These are phyloP conservation scores for Cladophialophora immunda DNA, from an alignment of 2,329 filamentous ascomycete species.

Conservation along the genomic window DNA sequence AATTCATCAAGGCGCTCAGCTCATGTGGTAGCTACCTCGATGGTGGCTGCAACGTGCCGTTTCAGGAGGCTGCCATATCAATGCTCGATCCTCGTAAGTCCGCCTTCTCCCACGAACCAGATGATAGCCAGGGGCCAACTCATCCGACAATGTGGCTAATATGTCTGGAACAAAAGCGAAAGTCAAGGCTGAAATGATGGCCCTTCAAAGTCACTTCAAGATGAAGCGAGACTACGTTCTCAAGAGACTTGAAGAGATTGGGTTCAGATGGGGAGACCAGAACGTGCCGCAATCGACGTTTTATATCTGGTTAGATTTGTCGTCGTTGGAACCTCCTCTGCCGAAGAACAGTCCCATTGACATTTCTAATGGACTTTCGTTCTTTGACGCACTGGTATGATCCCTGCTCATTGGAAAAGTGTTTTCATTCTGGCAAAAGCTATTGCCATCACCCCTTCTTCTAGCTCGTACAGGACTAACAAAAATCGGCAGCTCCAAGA, in stretches of 20 bases:
- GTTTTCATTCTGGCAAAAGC: background rate
- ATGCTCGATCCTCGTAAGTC: conserved; percentile 80
- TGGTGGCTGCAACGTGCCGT: conserved; percentile 91
- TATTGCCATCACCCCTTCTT: background rate
- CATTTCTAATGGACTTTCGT: conserved; percentile 93
- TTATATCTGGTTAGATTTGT: conserved; percentile 81
- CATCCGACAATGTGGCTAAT: background rate
- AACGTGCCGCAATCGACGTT: conserved; percentile 91
- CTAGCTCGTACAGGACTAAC: background rate
- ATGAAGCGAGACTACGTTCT: conserved; percentile 94
- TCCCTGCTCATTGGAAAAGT: background rate
- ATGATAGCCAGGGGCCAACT: background rate
- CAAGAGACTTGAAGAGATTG: conserved; percentile 79
- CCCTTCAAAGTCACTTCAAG: conserved; percentile 88
- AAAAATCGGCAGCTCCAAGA: conserved; percentile 67
- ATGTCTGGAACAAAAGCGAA: conserved; percentile 50
- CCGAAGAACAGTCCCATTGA: conserved; percentile 65
- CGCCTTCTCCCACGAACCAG: background rate
- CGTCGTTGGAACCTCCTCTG: conserved; percentile 60
- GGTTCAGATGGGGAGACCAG: conserved; percentile 74
- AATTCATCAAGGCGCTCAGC: conserved; percentile 92
- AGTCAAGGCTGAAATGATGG: conserved; percentile 85
- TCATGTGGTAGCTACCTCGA: conserved; percentile 94
- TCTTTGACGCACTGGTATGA: conserved; percentile 82
- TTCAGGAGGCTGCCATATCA: conserved; percentile 89